Percentiles rank a stretch among this genome's conserved stretches.
Conservation (phyloP, 768 basidiomycete species). For the Termitomyces sp. region DNA sequence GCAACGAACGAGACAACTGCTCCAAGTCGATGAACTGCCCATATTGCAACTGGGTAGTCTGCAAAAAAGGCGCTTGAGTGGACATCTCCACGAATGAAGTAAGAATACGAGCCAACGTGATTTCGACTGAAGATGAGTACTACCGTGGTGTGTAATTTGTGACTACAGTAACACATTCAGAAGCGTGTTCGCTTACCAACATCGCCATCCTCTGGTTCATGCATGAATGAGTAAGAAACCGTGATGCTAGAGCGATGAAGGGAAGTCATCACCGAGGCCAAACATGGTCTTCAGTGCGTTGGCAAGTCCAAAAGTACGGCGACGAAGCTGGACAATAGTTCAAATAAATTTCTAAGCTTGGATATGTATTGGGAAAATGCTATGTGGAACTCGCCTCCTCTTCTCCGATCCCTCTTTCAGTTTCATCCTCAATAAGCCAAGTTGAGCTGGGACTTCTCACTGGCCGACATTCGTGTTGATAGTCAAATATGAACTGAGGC, state of each 20-base stretch:
- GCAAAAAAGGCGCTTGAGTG: not conserved
- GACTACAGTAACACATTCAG: not conserved
- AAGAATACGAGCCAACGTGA: conserved; percentile 43
- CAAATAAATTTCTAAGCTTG: not conserved
- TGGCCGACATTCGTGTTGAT: conserved; percentile 35
- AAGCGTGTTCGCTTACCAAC: conserved; percentile 37
- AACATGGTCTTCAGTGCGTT: conserved; percentile 38
- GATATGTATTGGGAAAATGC: too few species aligned
- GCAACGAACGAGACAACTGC: conserved; percentile 48
- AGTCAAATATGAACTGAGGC: conserved; percentile 49
- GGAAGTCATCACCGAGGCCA: conserved; percentile 27
- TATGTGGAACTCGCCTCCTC: conserved; percentile 29
- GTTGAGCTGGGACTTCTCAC: conserved; percentile 24
- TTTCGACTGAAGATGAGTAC: conserved; percentile 65
- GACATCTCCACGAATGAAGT: not conserved
- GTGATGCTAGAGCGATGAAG: not conserved
- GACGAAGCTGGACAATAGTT: conserved; percentile 29
- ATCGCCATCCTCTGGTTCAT: conserved; percentile 35
- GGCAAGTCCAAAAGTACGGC: conserved; percentile 41
- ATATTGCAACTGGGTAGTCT: conserved; percentile 53
- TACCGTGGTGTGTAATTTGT: conserved; percentile 15
- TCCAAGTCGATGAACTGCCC: conserved; percentile 53
- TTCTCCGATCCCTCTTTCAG: conserved; percentile 32
- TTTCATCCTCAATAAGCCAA: conserved; percentile 47
- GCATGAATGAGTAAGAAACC: not conserved